A percentile compares a stretch with the other conserved stretches of the same genome.
These are phyloP conservation scores for Trametes coccinea DNA, from an alignment of 768 basidiomycete species.

Conservation along the genomic window DNA sequence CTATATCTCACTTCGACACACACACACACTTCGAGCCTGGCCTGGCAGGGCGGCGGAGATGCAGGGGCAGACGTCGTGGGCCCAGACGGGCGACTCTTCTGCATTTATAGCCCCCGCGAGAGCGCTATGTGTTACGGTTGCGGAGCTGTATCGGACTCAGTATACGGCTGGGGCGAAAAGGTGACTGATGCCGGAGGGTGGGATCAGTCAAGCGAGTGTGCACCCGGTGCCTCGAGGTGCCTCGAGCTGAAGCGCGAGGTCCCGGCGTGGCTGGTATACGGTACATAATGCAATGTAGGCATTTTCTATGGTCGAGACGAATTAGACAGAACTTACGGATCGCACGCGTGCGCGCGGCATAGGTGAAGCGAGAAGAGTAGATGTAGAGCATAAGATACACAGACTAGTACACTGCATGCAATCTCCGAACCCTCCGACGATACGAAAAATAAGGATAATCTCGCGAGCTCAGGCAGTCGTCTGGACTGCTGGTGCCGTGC, in stretches of 20 bases:
- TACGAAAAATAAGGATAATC: not conserved
- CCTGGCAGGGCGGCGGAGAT: not conserved
- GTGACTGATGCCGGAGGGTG: conserved; percentile 2
- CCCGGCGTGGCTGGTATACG: too few relatives aligned
- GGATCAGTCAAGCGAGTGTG: not conserved
- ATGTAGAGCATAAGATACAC: conserved; percentile 10
- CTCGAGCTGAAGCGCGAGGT: too few relatives aligned
- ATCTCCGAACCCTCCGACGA: not conserved
- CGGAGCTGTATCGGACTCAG: conserved; percentile 22
- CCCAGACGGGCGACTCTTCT: too few relatives aligned
- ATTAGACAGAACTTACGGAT: too few relatives aligned
- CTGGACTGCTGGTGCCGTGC: conserved; percentile 7
- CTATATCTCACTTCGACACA: not conserved
- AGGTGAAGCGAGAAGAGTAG: too few relatives aligned
- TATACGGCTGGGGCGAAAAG: conserved; percentile 5
- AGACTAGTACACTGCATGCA: conserved; percentile 3
- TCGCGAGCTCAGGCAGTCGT: conserved; percentile 9
- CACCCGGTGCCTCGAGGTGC: not conserved
- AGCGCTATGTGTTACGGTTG: conserved; percentile 1
- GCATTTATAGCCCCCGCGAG: not conserved
- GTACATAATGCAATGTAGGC: too few relatives aligned
- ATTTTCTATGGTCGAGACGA: too few relatives aligned
- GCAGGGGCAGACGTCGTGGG: not conserved
- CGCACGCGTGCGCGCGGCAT: too few relatives aligned
- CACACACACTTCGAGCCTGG: not conserved